phyloP scores from a whole-genome alignment of 495 filamentous ascomycete species.

The Daldinia vernicosa region DNA sequence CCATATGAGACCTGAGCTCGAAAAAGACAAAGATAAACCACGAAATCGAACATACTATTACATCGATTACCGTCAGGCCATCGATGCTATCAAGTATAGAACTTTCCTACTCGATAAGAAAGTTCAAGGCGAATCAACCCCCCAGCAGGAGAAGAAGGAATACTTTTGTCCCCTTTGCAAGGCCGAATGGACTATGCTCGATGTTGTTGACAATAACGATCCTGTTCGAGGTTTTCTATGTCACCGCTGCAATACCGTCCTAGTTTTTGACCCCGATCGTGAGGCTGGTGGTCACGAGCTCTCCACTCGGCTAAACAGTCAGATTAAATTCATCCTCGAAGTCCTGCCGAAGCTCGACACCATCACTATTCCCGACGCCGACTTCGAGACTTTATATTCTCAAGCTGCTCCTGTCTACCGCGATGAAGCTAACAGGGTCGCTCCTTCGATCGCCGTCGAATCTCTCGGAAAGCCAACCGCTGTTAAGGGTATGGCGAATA shows the following conservation, averaged over 20 bases:
- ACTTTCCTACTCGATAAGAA: conserved; percentile 83
- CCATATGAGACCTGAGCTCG: conserved; percentile 79
- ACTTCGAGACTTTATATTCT: conserved; percentile 79
- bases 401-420: conserved; percentile 67
- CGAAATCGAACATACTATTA: conserved; percentile 93
- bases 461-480: conserved; percentile 63
- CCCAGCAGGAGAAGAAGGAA: conserved; percentile 86
- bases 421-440: conserved; percentile 67
- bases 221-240: conserved; percentile 77
- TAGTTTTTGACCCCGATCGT: conserved; percentile 73
- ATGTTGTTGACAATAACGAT: conserved; percentile 78
- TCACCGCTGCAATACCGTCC: conserved; percentile 75
- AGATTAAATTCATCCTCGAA: conserved; percentile 84
- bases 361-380: conserved; percentile 82
- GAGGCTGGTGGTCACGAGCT: conserved; percentile 81
- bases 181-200: conserved; percentile 83
- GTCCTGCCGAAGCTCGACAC: conserved; percentile 87
- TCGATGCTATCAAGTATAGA: conserved; percentile 96
- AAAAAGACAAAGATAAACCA: conserved; percentile 81
- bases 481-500: conserved; percentile 75
- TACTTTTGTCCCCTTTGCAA: conserved; percentile 84
- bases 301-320: conserved; percentile 83
- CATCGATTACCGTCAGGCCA: conserved; percentile 90
- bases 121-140: conserved; percentile 81
- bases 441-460: conserved; percentile 62